A percentile compares a stretch with the other conserved stretches of the same genome.
phyloP scores from a whole-genome alignment of 2,329 filamentous ascomycete species.

The Kalaharituber pfeilii region DNA sequence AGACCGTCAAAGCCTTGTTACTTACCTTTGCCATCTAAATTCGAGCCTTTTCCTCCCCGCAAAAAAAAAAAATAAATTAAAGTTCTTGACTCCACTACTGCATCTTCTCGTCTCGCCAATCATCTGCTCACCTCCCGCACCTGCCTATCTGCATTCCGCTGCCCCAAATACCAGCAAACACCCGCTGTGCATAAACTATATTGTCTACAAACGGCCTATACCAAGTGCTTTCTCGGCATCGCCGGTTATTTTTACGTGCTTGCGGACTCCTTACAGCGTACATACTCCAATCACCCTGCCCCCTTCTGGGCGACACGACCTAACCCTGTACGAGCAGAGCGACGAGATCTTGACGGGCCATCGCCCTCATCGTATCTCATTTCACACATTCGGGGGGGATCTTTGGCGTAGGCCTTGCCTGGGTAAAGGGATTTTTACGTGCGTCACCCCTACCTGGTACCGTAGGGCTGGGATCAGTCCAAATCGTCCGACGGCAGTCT shows the following conservation, averaged over 20 bases:
- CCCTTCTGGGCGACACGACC: not conserved
- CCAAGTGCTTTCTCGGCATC: not conserved
- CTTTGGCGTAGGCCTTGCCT: no score
- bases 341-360: not conserved
- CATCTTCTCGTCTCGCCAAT: not conserved
- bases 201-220: no score
- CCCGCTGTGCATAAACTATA: not conserved
- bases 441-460: slow-evolving; percentile 4
- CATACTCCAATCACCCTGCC: no score
- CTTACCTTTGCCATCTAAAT: not conserved
- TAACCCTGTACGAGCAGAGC: not conserved
- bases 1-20: not conserved
- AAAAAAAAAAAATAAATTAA: no score
- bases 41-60: not conserved
- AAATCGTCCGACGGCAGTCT: slow-evolving; percentile 5
- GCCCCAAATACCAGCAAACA: not conserved
- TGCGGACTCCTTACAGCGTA: no score
- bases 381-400: not conserved
- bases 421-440: not conserved
- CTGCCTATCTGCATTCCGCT: not conserved
- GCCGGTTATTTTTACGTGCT: not conserved
- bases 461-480: slow-evolving; percentile 13
- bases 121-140: not conserved
- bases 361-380: not conserved
- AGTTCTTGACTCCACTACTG: no score